Evolutionary conservation across 805 yeast genomes (phyloP), one percentile per base, ranked within the genome.

Genomic region (Clavispora carvajalis): DNA sequence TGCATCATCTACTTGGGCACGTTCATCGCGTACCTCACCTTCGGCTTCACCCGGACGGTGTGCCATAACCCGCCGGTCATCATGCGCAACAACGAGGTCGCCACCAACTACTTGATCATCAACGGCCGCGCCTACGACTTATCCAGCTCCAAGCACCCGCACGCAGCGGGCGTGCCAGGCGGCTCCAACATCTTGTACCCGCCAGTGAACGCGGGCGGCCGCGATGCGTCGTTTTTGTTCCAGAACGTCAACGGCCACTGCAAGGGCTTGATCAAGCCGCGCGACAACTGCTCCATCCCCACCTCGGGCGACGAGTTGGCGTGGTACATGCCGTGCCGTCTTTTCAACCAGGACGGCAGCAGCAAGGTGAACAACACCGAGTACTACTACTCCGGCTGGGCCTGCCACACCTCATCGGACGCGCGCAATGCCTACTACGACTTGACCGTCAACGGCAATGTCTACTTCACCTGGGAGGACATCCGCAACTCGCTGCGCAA

Each of bases 281-380:
- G 77, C 48, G 76, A 65, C 3, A 75, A 81, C 55, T 76, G 85
- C 51, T 53, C 82, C 0, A 90, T 90, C 43, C 97, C 97, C 1
- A 50, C 47, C 36, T 70, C 76, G 41, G 71, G 65, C 30, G 74
- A 76, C 23, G 80, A 76, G 18, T 60, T 91, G 51, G 97, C 95
- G 13, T 90, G 96, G 96, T 93, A 93, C 64, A 88, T 90, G 82
- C 98, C 99, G 3, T 93, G 99, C 69, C 80, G 82, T 51, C 46
- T 85, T 23, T 67, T 77, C 39, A 62, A 67, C 31, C 83, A 78
- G 51, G 86, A 87, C 58, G 95, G 95, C 4, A 73, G 93, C 1
- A 61, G 85, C 2, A 41, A 62, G 22, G 85, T 86, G 29, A 85
- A 85, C 58, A 73, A 73, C 47, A 76, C 89, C 1, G 60, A 65